Percentiles rank a stretch among this genome's conserved stretches.
These are phyloP conservation scores for Afroboletus lepidellus DNA, from an alignment of 1,284 basidiomycete genomes.

Conservation along the genomic window DNA sequence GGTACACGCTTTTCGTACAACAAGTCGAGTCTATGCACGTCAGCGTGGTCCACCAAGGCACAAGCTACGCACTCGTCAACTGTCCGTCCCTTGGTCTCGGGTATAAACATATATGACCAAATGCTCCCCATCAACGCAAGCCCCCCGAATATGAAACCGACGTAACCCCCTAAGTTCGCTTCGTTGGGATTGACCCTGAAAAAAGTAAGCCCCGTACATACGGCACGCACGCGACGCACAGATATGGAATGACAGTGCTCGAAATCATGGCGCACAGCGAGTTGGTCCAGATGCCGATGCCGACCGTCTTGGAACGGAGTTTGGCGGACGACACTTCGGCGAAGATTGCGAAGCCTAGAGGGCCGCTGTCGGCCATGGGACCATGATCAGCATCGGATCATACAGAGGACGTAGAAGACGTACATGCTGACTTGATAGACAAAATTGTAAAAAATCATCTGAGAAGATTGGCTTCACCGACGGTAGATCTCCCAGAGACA, in stretches of 20 bases:
- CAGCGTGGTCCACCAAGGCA: neutral
- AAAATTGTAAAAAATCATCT: slow-evolving; percentile 33
- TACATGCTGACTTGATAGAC: slow-evolving; percentile 26
- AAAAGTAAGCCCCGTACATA: no score
- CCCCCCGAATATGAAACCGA: slow-evolving; percentile 33
- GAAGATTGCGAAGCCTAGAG: slow-evolving; percentile 30
- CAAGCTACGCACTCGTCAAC: slow-evolving; percentile 33
- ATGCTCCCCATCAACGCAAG: slow-evolving; percentile 21
- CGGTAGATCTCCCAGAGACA: neutral
- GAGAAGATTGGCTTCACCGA: neutral
- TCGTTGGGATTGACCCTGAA: slow-evolving; percentile 29
- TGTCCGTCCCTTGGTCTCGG: slow-evolving; percentile 30
- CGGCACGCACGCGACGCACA: no score
- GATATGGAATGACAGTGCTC: slow-evolving; percentile 29
- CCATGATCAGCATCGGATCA: neutral
- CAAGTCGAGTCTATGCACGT: slow-evolving; percentile 21
- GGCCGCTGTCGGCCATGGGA: slow-evolving; percentile 17
- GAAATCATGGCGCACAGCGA: slow-evolving; percentile 24
- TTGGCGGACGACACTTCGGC: slow-evolving; percentile 32
- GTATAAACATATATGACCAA: slow-evolving; percentile 29
- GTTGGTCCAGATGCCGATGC: slow-evolving; percentile 27
- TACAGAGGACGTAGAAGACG: neutral
- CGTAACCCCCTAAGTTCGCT: slow-evolving; percentile 30
- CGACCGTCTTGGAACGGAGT: slow-evolving; percentile 33
- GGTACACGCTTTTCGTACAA: slow-evolving; percentile 25